Evolutionary conservation across 1,139 yeast genomes (phyloP).

Genomic region (Saccharomyces pastorianus): DNA sequence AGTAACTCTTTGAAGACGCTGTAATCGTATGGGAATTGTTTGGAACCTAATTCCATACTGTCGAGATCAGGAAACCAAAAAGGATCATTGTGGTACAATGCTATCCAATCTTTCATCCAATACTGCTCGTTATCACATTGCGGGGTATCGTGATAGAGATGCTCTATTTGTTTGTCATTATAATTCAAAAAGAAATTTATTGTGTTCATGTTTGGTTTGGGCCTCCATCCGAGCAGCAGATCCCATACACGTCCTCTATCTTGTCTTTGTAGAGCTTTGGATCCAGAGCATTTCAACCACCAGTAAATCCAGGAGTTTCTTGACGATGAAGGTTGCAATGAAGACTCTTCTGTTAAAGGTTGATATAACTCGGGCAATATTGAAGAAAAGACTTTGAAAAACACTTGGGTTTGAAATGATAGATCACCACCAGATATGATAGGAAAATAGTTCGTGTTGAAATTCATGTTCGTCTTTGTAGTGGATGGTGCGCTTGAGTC

Average conservation of each 20-base stretch:
- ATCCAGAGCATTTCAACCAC: slow-evolving; percentile 94
- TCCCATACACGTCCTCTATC: slow-evolving; percentile 93
- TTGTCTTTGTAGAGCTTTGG: slow-evolving; percentile 71
- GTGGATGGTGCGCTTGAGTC: slow-evolving; percentile 6
- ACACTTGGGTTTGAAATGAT: slow-evolving; percentile 35
- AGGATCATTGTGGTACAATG: slow-evolving; percentile 22
- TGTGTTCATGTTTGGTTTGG: slow-evolving; percentile 29
- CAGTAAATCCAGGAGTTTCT: slow-evolving; percentile 89
- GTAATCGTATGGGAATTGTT: slow-evolving; percentile 22
- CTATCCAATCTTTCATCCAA: neutral
- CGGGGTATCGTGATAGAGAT: slow-evolving; percentile 20
- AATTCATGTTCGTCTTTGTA: slow-evolving; percentile 6
- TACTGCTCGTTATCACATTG: slow-evolving; percentile 4
- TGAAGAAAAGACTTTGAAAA: slow-evolving; percentile 56
- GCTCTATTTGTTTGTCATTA: slow-evolving; percentile 29
- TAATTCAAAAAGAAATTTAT: slow-evolving; percentile 33
- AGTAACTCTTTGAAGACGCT: slow-evolving; percentile 26
- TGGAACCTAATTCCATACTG: slow-evolving; percentile 22
- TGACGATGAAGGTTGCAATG: slow-evolving; percentile 43
- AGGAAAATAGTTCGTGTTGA: slow-evolving; percentile 35
- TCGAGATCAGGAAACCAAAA: slow-evolving; percentile 34
- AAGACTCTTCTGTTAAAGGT: slow-evolving; percentile 75
- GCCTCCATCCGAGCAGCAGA: slow-evolving; percentile 70
- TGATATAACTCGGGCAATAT: slow-evolving; percentile 69
- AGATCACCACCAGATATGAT: slow-evolving; percentile 54